Base-by-base conservation (phyloP, 2,329 filamentous ascomycete species). In the Cordyceps fumosorosea region DNA sequence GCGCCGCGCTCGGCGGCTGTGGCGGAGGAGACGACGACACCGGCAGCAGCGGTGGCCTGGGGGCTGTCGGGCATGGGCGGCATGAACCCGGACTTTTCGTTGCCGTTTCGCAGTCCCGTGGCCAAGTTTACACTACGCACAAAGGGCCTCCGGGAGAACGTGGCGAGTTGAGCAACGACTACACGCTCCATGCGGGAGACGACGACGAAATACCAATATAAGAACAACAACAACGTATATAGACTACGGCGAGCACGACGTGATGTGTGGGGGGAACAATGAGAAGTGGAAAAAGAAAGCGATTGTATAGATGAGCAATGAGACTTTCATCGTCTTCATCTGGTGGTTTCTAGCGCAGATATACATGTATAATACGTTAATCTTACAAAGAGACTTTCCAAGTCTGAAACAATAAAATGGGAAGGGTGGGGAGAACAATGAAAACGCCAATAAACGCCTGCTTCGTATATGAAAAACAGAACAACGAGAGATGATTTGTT, bases 141-240 rank as follows among this genome's bases (percentile, higher is more conserved):
- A 0, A 85, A 84, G 69, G 83, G 83, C 0, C 63, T 85, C 67
- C 75, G 82, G 47, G 83, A 85, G 71, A 77, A 80, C 64, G 71
- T 78, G 16, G 72, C 67, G 0, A 65, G 66, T 45, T 69, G 56
- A 7, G 5, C 29, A 29, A 67, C 10, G 7, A 24, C 3, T 18
- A 26, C 16, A n/a, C 24, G 12, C 26, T 22, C 8, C 26, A 54
- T 2, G 34, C 34, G 40, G 11, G 24, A 32, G 32, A 42, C 20
- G 7, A 16, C 5, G 16, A 18, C 16, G 32, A 22, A 3, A 54
- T 34, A 51, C n/a, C n/a, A 37, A n/a, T 47, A 47, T 20, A 55
- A 44, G 42, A 55, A 16, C 14, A 5, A 22, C 3, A 20, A 16
- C 5, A n/a, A 29, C 8, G 40, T 47, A 48, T 7, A 48, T 56